Evolutionary conservation across 2,329 filamentous ascomycete species (phyloP).

Genomic region (Aspergillus sp.): DNA sequence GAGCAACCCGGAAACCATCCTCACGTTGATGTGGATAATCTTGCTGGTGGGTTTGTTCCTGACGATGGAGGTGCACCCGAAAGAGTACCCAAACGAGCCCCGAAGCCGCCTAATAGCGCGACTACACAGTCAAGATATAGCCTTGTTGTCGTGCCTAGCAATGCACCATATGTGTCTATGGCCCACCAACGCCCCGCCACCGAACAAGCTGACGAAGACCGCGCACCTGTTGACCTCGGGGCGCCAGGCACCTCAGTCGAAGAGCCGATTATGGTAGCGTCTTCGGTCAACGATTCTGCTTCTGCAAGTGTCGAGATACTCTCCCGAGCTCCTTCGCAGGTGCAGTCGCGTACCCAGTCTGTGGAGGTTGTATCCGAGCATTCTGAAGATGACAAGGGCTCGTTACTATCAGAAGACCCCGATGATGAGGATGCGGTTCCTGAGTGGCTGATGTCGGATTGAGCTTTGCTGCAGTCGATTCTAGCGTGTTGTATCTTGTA

Average conservation of each 20-base stretch:
- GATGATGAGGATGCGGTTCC: slow-evolving; percentile 66
- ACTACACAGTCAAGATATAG: slow-evolving; percentile 24
- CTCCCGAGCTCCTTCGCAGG: slow-evolving; percentile 20
- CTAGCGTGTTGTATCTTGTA: too few relatives aligned
- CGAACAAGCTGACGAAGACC: background rate
- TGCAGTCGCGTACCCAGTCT: slow-evolving; percentile 10
- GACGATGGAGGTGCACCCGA: background rate
- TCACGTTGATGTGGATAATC: background rate
- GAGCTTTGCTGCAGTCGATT: background rate
- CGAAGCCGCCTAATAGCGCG: background rate
- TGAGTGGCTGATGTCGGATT: slow-evolving; percentile 56
- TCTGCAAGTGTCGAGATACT: slow-evolving; percentile 27
- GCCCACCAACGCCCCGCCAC: background rate
- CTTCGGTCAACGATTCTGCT: slow-evolving; percentile 25
- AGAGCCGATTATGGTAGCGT: slow-evolving; percentile 25
- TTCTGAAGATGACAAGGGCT: slow-evolving; percentile 45
- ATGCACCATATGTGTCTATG: background rate
- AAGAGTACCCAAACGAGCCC: background rate
- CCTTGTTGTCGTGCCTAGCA: slow-evolving; percentile 31
- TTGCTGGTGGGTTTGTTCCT: slow-evolving; percentile 24
- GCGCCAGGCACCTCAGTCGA: slow-evolving; percentile 24
- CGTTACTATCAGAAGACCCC: slow-evolving; percentile 60
- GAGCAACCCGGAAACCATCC: background rate
- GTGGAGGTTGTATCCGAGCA: slow-evolving; percentile 21
- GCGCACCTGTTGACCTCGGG: background rate